Evolutionary conservation across 257 asterid species (phyloP).

Genomic region (Solanum chmielewskii): DNA sequence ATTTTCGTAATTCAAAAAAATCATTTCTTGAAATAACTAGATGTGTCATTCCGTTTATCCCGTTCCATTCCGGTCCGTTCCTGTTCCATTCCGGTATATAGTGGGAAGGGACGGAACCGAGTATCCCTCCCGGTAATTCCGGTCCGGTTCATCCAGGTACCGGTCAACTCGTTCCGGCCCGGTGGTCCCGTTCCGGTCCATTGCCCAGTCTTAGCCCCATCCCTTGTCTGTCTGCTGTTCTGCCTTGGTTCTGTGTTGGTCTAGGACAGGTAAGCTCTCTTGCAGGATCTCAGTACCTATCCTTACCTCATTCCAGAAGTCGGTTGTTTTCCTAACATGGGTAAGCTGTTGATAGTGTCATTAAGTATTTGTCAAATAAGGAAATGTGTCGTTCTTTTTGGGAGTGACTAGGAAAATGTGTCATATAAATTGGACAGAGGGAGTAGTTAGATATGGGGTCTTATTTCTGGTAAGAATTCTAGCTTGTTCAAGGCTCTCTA

Average conservation of each 20-base stretch:
- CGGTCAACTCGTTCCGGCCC: too few relatives aligned
- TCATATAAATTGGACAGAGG: not conserved
- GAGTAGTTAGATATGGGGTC: not conserved
- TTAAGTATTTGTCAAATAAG: not conserved
- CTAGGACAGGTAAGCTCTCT: not conserved
- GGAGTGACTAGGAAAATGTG: not conserved
- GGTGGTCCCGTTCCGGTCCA: too few relatives aligned
- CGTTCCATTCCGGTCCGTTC: too few relatives aligned
- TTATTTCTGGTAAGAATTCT: not conserved
- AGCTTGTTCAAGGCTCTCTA: not conserved
- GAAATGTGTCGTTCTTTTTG: not conserved
- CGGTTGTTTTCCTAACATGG: not conserved
- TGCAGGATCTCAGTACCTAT: not conserved
- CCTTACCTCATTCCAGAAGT: not conserved
- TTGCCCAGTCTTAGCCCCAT: not conserved
- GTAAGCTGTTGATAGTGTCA: not conserved
- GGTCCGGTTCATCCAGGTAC: too few relatives aligned
- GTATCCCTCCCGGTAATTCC: too few relatives aligned
- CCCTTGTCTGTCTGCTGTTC: not conserved
- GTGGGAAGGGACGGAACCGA: too few relatives aligned
- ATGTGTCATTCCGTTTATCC: too few relatives aligned
- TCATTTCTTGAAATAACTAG: too few relatives aligned
- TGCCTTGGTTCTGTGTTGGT: not conserved
- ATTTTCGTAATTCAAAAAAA: too few relatives aligned
- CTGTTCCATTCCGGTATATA: too few relatives aligned